Percentiles rank a stretch among this genome's conserved stretches.
Evolutionary conservation across 2,329 filamentous ascomycete species (phyloP).

Genomic region (Paecilomyces sp.): DNA sequence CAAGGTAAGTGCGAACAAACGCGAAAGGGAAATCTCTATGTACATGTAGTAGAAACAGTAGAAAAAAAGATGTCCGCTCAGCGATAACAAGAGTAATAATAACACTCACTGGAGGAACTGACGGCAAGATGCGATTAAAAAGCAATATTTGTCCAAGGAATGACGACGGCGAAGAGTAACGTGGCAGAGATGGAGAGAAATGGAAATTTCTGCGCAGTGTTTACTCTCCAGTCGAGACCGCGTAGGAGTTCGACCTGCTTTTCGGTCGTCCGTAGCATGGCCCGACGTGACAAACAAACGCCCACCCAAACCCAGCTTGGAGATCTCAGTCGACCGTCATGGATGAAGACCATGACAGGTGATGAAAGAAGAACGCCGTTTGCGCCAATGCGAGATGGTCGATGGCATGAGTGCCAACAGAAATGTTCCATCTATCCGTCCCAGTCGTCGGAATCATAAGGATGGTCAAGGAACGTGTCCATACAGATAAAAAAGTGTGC

Average conservation of each 20-base stretch:
- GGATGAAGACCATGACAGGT: neutral
- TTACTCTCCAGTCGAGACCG: neutral
- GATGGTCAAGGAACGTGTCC: neutral
- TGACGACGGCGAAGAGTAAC: neutral
- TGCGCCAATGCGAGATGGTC: neutral
- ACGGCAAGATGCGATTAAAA: neutral
- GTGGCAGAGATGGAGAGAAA: neutral
- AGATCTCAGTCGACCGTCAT: neutral
- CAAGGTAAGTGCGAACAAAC: neutral
- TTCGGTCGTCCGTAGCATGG: neutral
- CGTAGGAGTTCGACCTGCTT: neutral
- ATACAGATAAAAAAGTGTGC: neutral
- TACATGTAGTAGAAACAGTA: neutral
- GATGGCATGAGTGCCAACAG: neutral
- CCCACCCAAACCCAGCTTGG: neutral
- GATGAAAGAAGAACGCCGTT: neutral
- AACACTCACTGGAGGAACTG: neutral
- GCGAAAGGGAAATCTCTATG: neutral
- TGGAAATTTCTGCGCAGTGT: neutral
- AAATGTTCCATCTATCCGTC: neutral
- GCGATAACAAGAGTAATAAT: neutral
- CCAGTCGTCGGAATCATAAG: neutral
- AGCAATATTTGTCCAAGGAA: neutral
- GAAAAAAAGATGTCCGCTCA: neutral
- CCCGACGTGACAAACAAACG: neutral